Base-by-base conservation (phyloP, 306 rosid genomes). In the Mimosa bimucronata region DNA sequence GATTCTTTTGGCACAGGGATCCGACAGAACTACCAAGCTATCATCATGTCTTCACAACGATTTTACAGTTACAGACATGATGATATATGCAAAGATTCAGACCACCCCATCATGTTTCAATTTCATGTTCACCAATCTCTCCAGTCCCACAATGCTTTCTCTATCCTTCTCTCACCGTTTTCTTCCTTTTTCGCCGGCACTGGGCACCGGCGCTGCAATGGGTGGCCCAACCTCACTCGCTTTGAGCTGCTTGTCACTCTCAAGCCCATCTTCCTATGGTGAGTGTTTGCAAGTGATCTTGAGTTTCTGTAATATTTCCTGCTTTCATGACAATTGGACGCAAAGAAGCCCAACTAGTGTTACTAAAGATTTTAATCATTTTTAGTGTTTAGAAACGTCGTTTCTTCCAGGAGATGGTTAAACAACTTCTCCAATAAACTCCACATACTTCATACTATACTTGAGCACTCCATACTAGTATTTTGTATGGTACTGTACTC, bases 221-320 rank as follows among this genome's bases (percentile, higher is more conserved):
- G 38, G 79, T 66, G 41, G 71, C 73, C 23, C 80, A 50, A 73
- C 60, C 38, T 85, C 81, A 23, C 80, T 78, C 12, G 60, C 65
- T 28, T 25, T 83, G 82, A 91, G 71, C 73, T 88, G 90, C 71
- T 77, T 88, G 30, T 57, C 64, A 74, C 26, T 81, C 41, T 21
- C 80, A 38, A 53, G 50, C 58, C 40, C 80, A 16, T 71, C 75
- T 21, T 23, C 30, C 3, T 5, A 11, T 29, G 89, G 92, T 93
- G 30, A 70, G 77, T 64, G 14, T 84, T 64, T 65, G 69, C 58
- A n/a, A 2, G 2, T 29, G 30, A n/a, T n/a, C 41, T 71, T 7
- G n/a, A n/a, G n/a, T n/a, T n/a, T n/a, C 31, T 3, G 9, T 6
- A 50, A 16, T 16, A 5, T 5, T 50, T 48, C 50, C 50, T 13